These are phyloP conservation scores for Arctium lappa DNA, from an alignment of 129 eudicot genomes.

Conservation along the genomic window DNA sequence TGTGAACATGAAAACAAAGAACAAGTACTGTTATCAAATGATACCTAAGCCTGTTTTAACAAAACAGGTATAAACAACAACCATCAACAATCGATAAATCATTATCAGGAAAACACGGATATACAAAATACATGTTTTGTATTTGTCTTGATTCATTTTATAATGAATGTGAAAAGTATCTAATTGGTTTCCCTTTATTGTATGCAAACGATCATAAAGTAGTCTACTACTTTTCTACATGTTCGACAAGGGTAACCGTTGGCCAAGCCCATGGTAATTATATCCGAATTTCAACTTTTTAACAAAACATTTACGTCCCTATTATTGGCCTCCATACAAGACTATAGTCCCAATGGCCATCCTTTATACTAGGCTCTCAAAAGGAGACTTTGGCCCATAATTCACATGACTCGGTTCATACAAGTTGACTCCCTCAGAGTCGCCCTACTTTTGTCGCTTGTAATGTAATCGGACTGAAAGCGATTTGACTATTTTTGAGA, in stretches of 20 bases:
- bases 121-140: not conserved
- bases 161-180: not conserved
- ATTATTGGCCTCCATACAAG: not conserved
- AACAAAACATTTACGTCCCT: not conserved
- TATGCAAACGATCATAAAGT: not conserved
- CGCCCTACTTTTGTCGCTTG: not conserved
- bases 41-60: too few species aligned
- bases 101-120: too few species aligned
- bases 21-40: too few species aligned
- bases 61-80: too few species aligned
- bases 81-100: too few species aligned
- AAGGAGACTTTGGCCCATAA: not conserved
- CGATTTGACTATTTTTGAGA: not conserved
- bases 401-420: not conserved
- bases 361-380: not conserved
- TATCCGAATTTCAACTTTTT: not conserved
- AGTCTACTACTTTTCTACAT: not conserved
- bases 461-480: not conserved
- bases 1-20: too few species aligned
- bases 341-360: not conserved
- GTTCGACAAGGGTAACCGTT: not conserved
- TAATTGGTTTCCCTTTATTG: not conserved
- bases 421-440: not conserved
- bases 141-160: not conserved
- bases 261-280: not conserved